Percentiles rank a stretch among this genome's conserved stretches.
These are phyloP conservation scores for Lentinula detonsa DNA, from an alignment of 768 basidiomycete genomes.

Conservation along the genomic window DNA sequence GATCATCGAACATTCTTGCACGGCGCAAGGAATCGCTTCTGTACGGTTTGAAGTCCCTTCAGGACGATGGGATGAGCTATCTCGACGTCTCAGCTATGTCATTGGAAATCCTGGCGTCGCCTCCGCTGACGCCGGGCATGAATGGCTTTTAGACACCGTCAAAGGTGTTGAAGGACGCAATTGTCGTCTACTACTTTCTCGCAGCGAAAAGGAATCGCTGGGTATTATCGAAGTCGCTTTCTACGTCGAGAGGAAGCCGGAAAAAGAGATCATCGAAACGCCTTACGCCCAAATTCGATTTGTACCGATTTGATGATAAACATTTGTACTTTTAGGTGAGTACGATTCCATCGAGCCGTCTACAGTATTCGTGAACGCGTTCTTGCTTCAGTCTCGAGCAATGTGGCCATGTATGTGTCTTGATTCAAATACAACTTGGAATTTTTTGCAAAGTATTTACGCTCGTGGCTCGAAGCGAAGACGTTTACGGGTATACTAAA, in stretches of 20 bases:
- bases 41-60: slow-evolving; percentile 35
- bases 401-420: too few species aligned
- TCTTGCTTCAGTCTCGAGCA: too few species aligned
- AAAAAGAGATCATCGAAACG: background rate
- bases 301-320: background rate
- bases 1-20: slow-evolving; percentile 45
- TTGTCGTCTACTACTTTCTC: slow-evolving; percentile 15
- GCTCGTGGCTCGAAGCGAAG: background rate
- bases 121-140: slow-evolving; percentile 16
- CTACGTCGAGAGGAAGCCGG: background rate
- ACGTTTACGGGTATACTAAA: background rate
- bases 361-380: too few species aligned
- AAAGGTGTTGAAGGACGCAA: slow-evolving; percentile 27
- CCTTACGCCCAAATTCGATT: background rate
- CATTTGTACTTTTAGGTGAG: too few species aligned
- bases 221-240: slow-evolving; percentile 55
- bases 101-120: slow-evolving; percentile 33
- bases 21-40: slow-evolving; percentile 42
- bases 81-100: slow-evolving; percentile 40
- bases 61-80: slow-evolving; percentile 21
- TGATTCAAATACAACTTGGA: too few species aligned
- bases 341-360: too few species aligned
- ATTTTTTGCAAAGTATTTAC: background rate
- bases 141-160: slow-evolving; percentile 40
- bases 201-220: slow-evolving; percentile 27